Evolutionary conservation across 768 basidiomycete genomes (phyloP).

Genomic region (Baorangia bicolor): DNA sequence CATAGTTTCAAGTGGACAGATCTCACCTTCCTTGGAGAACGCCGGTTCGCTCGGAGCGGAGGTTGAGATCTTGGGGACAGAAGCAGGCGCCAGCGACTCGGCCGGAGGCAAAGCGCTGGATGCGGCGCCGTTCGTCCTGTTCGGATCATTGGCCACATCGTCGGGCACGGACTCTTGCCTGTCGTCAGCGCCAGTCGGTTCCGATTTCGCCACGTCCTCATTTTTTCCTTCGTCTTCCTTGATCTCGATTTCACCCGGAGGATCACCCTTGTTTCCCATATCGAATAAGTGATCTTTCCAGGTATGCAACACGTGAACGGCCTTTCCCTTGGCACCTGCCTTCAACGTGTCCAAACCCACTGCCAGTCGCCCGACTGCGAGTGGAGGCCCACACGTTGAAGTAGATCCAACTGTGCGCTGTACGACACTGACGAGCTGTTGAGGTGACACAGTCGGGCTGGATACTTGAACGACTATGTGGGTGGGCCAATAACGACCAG

Average conservation of each 20-base stretch:
- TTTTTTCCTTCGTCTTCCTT: conserved; percentile 9
- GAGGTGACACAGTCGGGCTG: conserved; percentile 35
- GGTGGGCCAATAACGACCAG: background rate
- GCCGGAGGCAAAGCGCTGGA: conserved; percentile 6
- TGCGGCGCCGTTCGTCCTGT: conserved; percentile 26
- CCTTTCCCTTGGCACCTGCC: conserved; percentile 69
- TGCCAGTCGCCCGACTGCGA: conserved; percentile 78
- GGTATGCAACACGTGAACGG: conserved; percentile 67
- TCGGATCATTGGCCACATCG: conserved; percentile 5
- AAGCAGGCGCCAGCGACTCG: conserved; percentile 4
- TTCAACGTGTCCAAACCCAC: conserved; percentile 49
- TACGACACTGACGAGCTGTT: conserved; percentile 63
- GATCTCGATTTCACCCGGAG: conserved; percentile 44
- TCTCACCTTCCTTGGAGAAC: conserved; percentile 32
- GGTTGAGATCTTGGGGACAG: background rate
- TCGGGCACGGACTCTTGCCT: conserved; percentile 10
- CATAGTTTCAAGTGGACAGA: background rate
- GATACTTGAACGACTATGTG: conserved; percentile 56
- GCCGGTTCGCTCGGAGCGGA: conserved; percentile 12
- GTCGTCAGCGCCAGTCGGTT: background rate
- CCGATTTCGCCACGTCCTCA: conserved; percentile 12
- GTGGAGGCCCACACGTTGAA: conserved; percentile 42
- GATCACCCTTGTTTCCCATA: conserved; percentile 61
- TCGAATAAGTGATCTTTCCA: conserved; percentile 80
- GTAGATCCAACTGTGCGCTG: conserved; percentile 41